phyloP scores from a whole-genome alignment of 768 basidiomycete genomes.

The Lepiota venenata region DNA sequence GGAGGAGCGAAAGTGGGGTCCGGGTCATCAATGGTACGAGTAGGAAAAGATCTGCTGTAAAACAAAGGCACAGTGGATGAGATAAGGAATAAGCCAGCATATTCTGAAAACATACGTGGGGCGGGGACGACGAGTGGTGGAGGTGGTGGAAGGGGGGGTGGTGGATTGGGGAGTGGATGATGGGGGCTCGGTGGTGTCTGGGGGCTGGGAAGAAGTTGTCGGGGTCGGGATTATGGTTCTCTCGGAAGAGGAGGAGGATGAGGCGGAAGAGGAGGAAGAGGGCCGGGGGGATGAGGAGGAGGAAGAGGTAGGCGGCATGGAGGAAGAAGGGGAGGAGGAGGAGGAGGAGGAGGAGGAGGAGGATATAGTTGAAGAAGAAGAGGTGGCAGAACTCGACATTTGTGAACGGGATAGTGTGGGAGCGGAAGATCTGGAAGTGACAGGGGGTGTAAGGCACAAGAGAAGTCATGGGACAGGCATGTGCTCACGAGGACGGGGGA shows the following conservation, averaged over 20 bases:
- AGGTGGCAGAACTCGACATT: conserved; percentile 12
- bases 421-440: conserved; percentile 17
- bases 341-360: conserved; percentile 13
- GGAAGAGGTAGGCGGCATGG: conserved; percentile 18
- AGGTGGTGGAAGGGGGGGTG: conserved; percentile 12
- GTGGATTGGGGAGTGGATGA: background rate
- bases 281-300: conserved; percentile 20
- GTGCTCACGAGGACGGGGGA: conserved; percentile 15
- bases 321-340: conserved; percentile 16
- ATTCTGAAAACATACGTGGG: conserved; percentile 15
- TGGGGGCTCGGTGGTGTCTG: background rate
- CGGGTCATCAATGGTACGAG: conserved; percentile 53
- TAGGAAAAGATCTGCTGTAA: conserved; percentile 53
- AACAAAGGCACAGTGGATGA: conserved; percentile 15
- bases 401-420: conserved; percentile 18
- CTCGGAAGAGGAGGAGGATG: conserved; percentile 12
- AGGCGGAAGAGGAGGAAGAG: conserved; percentile 11
- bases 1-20: conserved; percentile 55
- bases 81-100: conserved; percentile 16
- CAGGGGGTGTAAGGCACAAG: conserved; percentile 13
- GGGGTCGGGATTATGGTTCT: conserved; percentile 15
- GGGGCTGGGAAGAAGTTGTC: conserved; percentile 13
- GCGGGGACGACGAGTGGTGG: conserved; percentile 15
- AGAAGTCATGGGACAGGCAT: conserved; percentile 16
- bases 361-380: conserved; percentile 8